phyloP scores from a whole-genome alignment of 306 rosid species.

The Quercus alba region DNA sequence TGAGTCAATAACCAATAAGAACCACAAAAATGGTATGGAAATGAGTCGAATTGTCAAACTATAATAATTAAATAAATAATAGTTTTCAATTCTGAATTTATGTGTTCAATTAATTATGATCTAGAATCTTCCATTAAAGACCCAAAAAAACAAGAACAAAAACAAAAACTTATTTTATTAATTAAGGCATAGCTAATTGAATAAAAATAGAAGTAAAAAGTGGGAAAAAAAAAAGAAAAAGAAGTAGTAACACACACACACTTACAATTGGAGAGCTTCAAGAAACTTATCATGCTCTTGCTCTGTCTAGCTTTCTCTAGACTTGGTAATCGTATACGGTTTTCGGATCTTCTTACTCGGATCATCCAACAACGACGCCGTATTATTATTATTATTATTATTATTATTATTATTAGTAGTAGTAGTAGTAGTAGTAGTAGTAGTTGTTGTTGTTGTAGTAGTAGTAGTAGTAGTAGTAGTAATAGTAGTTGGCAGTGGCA shows the following conservation, averaged over 20 bases:
- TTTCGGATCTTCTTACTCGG: constrained; percentile 78
- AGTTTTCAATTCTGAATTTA: not conserved
- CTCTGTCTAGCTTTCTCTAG: constrained; percentile 95
- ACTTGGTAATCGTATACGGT: constrained; percentile 86
- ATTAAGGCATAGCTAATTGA: not conserved
- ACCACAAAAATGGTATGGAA: not conserved
- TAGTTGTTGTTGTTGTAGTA: not conserved
- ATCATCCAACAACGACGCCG: constrained; percentile 38
- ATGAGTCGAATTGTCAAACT: not conserved
- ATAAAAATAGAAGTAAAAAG: not conserved
- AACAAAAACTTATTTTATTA: not conserved
- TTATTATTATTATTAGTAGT: not conserved
- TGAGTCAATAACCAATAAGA: constrained; percentile 11
- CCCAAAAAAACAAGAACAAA: not conserved
- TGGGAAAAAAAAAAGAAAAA: too few relatives aligned
- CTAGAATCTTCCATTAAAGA: not conserved
- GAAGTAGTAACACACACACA: not conserved
- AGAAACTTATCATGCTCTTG: constrained; percentile 98
- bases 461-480: constrained; percentile 12
- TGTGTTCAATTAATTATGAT: not conserved
- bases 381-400: not conserved
- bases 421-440: not conserved
- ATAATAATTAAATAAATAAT: not conserved
- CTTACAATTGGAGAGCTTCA: constrained; percentile 96
- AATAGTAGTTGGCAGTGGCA: constrained; percentile 30